Percentiles rank a stretch among this genome's conserved stretches.
phyloP scores from a whole-genome alignment of 1,284 basidiomycete genomes.

The Apiotrichum montevideense region DNA sequence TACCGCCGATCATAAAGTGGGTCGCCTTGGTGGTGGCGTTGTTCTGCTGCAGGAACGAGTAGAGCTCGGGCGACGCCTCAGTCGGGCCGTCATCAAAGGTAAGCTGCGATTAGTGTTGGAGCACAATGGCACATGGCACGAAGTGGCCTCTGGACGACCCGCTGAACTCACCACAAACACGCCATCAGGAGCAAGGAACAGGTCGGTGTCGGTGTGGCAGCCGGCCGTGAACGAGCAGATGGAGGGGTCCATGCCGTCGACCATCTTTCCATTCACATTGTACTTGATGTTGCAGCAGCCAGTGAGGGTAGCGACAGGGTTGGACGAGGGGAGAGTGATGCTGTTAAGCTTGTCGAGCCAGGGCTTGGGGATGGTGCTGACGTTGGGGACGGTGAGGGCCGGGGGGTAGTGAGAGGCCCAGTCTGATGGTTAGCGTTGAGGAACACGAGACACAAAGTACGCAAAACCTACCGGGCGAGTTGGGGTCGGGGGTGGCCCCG shows the following conservation, averaged over 20 bases:
- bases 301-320: constrained; percentile 8
- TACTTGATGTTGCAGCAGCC: constrained; percentile 17
- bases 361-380: constrained; percentile 17
- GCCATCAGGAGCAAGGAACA: constrained; percentile 32
- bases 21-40: constrained; percentile 48
- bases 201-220: constrained; percentile 31
- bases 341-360: constrained; percentile 24
- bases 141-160: background rate
- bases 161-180: constrained; percentile 31
- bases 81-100: constrained; percentile 53
- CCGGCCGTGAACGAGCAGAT: constrained; percentile 45
- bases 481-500: constrained; percentile 5
- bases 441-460: too few species aligned
- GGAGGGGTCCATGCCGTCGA: constrained; percentile 20
- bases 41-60: constrained; percentile 51
- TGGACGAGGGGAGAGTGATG: constrained; percentile 10
- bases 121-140: background rate
- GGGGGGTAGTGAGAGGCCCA: constrained; percentile 20
- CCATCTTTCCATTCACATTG: background rate
- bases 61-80: constrained; percentile 49
- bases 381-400: constrained; percentile 8
- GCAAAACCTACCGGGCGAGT: constrained; percentile 12
- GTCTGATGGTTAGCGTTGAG: background rate
- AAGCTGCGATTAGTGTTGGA: constrained; percentile 18
- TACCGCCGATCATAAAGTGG: constrained; percentile 47